phyloP scores from a whole-genome alignment of 495 filamentous ascomycete species.

The Barbatosphaeria neglecta region DNA sequence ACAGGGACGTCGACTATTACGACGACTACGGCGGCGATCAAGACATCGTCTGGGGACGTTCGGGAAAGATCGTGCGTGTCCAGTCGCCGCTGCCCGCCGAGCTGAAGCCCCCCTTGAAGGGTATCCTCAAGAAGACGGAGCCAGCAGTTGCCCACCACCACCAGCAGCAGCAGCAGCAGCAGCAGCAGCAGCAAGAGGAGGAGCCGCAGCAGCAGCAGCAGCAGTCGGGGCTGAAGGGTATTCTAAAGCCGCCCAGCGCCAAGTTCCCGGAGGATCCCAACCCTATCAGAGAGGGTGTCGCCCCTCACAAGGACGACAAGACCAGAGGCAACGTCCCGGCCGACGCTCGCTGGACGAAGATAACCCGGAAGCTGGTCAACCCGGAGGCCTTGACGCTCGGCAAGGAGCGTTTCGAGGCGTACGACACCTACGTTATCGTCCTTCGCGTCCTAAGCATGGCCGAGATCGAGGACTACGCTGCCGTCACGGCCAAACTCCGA shows the following conservation, averaged over 20 bases:
- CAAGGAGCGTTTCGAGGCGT: slow-evolving; percentile 71
- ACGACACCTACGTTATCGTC: slow-evolving; percentile 76
- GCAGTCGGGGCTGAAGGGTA: slow-evolving; percentile 23
- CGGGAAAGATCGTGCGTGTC: slow-evolving; percentile 39
- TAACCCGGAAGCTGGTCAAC: slow-evolving; percentile 71
- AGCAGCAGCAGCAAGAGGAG: no score
- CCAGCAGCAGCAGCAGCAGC: no score
- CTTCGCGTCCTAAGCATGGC: slow-evolving; percentile 67
- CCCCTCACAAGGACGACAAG: slow-evolving; percentile 74
- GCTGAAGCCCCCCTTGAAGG: slow-evolving; percentile 23
- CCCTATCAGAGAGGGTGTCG: slow-evolving; percentile 76
- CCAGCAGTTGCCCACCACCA: no score
- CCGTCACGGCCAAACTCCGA: slow-evolving; percentile 64
- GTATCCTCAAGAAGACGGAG: no score
- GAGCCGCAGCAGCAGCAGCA: slow-evolving; percentile 13
- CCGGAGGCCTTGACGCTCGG: slow-evolving; percentile 65
- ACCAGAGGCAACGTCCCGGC: slow-evolving; percentile 58
- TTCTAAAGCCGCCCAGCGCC: slow-evolving; percentile 58
- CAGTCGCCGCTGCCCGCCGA: slow-evolving; percentile 44
- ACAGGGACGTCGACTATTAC: no score
- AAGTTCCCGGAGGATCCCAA: slow-evolving; percentile 72
- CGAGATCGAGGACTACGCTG: slow-evolving; percentile 70
- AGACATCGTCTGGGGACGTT: no score
- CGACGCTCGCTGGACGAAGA: slow-evolving; percentile 80
- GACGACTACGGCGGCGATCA: no score